Base-by-base conservation (phyloP, 345 rosid genomes). In the Euphorbia lathyris region DNA sequence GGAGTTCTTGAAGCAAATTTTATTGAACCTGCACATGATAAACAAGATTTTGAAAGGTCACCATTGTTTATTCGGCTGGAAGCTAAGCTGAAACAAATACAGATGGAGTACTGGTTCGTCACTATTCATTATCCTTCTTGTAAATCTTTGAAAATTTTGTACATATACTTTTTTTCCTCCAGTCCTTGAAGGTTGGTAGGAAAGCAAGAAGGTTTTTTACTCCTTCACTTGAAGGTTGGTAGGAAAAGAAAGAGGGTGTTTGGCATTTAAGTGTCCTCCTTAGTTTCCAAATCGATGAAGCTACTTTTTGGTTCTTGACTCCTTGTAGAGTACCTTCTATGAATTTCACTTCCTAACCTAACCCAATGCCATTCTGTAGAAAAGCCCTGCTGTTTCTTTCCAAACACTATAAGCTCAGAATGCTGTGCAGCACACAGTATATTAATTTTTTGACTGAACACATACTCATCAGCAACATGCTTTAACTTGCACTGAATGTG, bases 1-100 rank as follows among this genome's bases (percentile, higher is more conserved):
- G 99, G 99, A 73, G 96, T 92, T 71, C 90, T 95, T 74, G 97
- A 95, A 84, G 97, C 90, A 63, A 89, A 95, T 81, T 95, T 95
- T 81, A 85, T 92, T 43, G 97, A 95, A 83, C 99, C 99, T 11
- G 89, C 97, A 12, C 99, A 95, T 75, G 92, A 95, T 81, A 95
- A 95, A 85, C 99, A 95, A 66, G 97, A 87, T 70, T 95, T 95
- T 69, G 99, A 95, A 87, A 87, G 97, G 79, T 95, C 99, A 29
- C 79, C 93, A 30, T 42, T 92, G 40, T 92, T 78, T 83, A 77
- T 85, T 19, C 82, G 97, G 73, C 80, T 95, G 52, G 97, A 92
- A 79, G 51, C 82, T 61, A 87, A 60, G 80, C 92, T 95, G 78
- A 95, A 84, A 74, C 93, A 83, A 63, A 88, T 90, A 65, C 14